These are phyloP conservation scores for Coemansia sp. DNA, from an alignment of 192 early-diverging fungal genomes.

Conservation along the genomic window DNA sequence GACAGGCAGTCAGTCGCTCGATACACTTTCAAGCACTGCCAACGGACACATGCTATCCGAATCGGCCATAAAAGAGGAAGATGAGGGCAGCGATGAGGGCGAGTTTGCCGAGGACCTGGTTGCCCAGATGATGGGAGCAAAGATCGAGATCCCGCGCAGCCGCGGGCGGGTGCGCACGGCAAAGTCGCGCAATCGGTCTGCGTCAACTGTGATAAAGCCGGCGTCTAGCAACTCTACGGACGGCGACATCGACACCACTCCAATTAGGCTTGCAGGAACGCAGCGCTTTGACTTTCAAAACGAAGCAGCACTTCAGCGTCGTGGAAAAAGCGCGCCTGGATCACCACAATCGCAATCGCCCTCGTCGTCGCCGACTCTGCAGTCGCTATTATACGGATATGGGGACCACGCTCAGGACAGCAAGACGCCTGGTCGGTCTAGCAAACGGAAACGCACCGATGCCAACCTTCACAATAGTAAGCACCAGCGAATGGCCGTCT, in stretches of 20 bases:
- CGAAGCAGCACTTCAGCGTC: conserved; percentile 11
- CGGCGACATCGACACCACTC: neutral
- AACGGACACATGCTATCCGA: neutral
- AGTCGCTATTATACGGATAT: conserved; percentile 22
- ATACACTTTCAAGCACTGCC: neutral
- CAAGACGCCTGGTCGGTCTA: neutral
- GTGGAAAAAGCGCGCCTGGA: conserved; percentile 43
- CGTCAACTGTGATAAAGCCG: conserved; percentile 22
- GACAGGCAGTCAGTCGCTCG: neutral
- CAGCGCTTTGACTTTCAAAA: conserved; percentile 4
- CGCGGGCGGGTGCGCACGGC: conserved; percentile 16
- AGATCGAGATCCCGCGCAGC: conserved; percentile 6
- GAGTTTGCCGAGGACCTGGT: conserved; percentile 26
- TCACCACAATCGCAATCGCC: conserved; percentile 27
- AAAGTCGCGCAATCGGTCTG: conserved; percentile 31
- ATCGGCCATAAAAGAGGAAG: neutral
- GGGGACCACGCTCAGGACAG: neutral
- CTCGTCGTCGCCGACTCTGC: conserved; percentile 26
- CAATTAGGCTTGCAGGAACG: neutral
- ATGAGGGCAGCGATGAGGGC: conserved; percentile 13
- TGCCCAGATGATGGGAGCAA: conserved; percentile 29
- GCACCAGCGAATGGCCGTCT: conserved; percentile 36
- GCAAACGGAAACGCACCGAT: conserved; percentile 28
- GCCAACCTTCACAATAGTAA: conserved; percentile 11
- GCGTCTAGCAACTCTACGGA: neutral